phyloP scores from a whole-genome alignment of 495 filamentous ascomycete species.

The Parathielavia hyrcaniae region DNA sequence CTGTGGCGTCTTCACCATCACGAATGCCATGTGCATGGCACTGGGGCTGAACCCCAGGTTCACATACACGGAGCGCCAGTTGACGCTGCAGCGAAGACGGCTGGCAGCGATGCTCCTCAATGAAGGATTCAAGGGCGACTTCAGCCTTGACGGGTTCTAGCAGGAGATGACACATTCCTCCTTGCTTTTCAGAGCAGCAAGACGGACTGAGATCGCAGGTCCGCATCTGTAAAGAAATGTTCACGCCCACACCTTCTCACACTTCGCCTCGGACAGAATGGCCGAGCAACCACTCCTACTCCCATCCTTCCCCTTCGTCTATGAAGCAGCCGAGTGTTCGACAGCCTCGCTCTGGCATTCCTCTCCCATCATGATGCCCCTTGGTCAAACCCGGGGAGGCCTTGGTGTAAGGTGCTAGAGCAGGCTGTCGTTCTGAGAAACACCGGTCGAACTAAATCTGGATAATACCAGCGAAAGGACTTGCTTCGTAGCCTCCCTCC shows the following conservation, averaged over 20 bases:
- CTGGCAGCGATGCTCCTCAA: conserved; percentile 67
- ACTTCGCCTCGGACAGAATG: background rate
- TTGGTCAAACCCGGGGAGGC: background rate
- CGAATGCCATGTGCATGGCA: conserved; percentile 64
- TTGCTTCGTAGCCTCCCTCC: conserved; percentile 56
- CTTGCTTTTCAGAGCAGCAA: background rate
- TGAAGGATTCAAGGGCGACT: conserved; percentile 52
- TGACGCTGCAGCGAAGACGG: conserved; percentile 52
- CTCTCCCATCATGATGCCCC: background rate
- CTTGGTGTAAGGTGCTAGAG: background rate
- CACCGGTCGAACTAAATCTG: conserved; percentile 66
- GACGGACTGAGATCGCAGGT: background rate
- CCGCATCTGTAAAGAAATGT: background rate
- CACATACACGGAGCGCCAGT: conserved; percentile 51
- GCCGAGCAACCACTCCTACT: background rate
- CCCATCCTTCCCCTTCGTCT: background rate
- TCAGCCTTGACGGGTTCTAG: conserved; percentile 34
- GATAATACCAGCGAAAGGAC: conserved; percentile 81
- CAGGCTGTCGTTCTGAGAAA: conserved; percentile 32
- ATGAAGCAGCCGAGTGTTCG: conserved; percentile 14
- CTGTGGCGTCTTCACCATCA: conserved; percentile 75
- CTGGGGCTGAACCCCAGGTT: conserved; percentile 55
- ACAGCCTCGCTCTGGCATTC: conserved; percentile 5
- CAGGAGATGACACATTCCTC: background rate
- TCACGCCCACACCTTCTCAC: background rate